Base-by-base conservation (phyloP, 495 filamentous ascomycete genomes). In the Penicillium coffeae region DNA sequence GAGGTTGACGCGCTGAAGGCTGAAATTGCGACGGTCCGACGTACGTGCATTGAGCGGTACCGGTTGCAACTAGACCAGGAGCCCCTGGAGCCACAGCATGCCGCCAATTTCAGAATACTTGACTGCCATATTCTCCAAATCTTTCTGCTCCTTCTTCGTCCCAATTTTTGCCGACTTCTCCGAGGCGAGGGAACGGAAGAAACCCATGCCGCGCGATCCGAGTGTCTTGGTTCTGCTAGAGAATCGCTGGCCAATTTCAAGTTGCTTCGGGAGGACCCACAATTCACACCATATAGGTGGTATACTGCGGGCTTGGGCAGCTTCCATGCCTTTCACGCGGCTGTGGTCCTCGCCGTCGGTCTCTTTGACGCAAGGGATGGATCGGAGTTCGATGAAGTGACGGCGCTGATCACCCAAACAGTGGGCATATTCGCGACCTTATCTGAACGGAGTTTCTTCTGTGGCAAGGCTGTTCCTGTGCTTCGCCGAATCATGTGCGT, bases 51-150 rank as follows among this genome's bases (percentile, higher is more conserved):
- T 41, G 40, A 53, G 15, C 63, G 65, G 16, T 74, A 73, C 42
- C 58, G 65, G 38, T 38, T 55, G 20, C 63, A 72, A 38, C 47
- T 59, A 7, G 56, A 30, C 7, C 49, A 34, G 14, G 64, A 65
- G 3, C 51, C 58, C 2, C 51, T 71, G 1, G 67, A 60, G 0
- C 48, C 59, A 5, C 66, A 73, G 38, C 74, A 72, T 42, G 59
- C 68, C 30, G 70, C 71, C 41, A 72, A 74, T 46, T 52, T 71
- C 22, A 69, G 73, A 47, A 76, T 75, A 38, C 59, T 77, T 12
- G 68, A 75, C 58, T 65, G 65, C 47, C 69, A 75, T 39, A 66
- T 73, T 34, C 70, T 76, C 44, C 74, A 77, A 45, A 58, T 76
- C 0, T 60, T 71, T 42, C 67, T 77, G 3, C 70, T 77, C 7